phyloP scores from a whole-genome alignment of 1,284 basidiomycete species.

The Boletellus sp. region DNA sequence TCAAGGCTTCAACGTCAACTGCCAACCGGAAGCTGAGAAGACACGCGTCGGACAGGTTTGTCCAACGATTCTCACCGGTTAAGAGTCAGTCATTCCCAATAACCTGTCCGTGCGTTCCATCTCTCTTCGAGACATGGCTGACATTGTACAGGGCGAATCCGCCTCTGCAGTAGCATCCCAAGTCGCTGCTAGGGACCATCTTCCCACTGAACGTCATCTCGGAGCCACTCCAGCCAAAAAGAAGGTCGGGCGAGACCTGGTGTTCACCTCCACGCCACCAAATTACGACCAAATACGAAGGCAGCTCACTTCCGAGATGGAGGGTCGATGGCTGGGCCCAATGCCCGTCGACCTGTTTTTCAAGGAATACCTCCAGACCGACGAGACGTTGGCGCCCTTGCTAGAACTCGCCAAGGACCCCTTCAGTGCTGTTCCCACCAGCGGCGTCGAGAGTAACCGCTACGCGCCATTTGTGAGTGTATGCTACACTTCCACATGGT shows the following conservation, averaged over 20 bases:
- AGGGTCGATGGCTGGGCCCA: background rate
- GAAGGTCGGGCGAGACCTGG: background rate
- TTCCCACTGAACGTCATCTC: background rate
- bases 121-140: background rate
- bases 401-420: background rate
- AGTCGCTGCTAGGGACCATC: background rate
- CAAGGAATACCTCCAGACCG: background rate
- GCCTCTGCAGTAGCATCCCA: background rate
- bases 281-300: background rate
- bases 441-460: background rate
- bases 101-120: no score
- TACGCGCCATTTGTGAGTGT: background rate
- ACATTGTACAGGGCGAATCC: background rate
- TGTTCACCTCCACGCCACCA: background rate
- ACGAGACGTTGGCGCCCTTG: background rate
- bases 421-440: background rate
- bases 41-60: no score
- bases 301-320: background rate
- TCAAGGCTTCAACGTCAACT: no score
- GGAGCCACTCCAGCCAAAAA: background rate
- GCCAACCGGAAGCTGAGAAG: no score
- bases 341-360: background rate
- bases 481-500: no score
- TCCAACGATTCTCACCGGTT: no score
- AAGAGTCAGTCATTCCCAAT: no score